Percentiles rank a stretch among this genome's conserved stretches.
Conservation (phyloP, 164 flowering plant genomes). For the Tetrastigma voinierianum region DNA sequence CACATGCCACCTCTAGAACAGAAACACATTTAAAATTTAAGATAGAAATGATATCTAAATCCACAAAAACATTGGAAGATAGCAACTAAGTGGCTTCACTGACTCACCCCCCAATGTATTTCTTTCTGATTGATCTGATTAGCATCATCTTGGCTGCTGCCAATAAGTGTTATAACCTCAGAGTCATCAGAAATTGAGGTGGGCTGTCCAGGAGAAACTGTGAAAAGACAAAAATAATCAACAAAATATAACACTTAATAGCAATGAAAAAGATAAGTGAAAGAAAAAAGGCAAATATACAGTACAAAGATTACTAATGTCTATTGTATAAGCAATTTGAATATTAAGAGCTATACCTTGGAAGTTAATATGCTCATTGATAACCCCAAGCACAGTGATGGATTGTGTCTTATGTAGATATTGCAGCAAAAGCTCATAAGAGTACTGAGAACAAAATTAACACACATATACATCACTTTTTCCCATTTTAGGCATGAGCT, state of each 20-base stretch:
- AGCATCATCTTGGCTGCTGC: constrained; percentile 72
- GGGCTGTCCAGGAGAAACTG: constrained; percentile 95
- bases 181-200: constrained; percentile 83
- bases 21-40: not conserved
- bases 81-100: not conserved
- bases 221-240: constrained; percentile 10
- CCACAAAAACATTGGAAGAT: not conserved
- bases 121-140: constrained; percentile 86
- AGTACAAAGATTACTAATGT: not conserved
- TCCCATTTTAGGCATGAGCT: not conserved
- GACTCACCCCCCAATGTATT: constrained; percentile 96
- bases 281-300: not conserved
- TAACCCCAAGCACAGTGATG: constrained; percentile 77
- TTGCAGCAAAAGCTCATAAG: constrained; percentile 86
- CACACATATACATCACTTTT: no score
- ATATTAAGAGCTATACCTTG: constrained; percentile 42
- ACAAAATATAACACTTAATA: not conserved
- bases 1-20: not conserved
- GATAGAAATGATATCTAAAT: not conserved
- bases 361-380: constrained; percentile 92
- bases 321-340: not conserved
- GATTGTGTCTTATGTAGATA: constrained; percentile 84
- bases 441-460: constrained; percentile 52
- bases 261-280: constrained; percentile 3
- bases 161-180: constrained; percentile 66